These are phyloP conservation scores for Chaetomium strumarium DNA, from an alignment of 2,329 filamentous ascomycete genomes.

Conservation along the genomic window DNA sequence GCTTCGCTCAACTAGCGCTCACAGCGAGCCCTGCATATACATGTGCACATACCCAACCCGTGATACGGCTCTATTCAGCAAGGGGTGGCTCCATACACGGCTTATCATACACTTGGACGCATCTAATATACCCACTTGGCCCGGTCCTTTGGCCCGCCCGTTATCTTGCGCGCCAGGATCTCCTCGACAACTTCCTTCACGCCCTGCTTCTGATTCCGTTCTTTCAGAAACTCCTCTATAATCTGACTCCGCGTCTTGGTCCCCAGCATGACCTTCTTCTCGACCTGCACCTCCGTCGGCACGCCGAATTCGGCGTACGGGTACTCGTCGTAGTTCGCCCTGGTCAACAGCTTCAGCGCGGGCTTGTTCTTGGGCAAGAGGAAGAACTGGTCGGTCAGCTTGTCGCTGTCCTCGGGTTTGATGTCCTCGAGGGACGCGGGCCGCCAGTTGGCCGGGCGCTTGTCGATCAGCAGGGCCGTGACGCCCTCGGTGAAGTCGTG, in stretches of 20 bases:
- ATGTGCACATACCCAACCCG: neutral
- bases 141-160: neutral
- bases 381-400: slow-evolving; percentile 56
- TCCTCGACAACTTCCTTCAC: slow-evolving; percentile 63
- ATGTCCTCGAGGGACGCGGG: slow-evolving; percentile 69
- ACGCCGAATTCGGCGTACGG: slow-evolving; percentile 66
- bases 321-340: slow-evolving; percentile 63
- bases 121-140: slow-evolving; percentile 16
- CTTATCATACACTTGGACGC: slow-evolving; percentile 12
- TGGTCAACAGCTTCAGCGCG: slow-evolving; percentile 55
- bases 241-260: slow-evolving; percentile 49
- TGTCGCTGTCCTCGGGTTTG: slow-evolving; percentile 37
- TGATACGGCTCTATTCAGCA: neutral
- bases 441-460: slow-evolving; percentile 65
- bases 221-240: slow-evolving; percentile 54
- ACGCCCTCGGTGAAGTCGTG: slow-evolving; percentile 91
- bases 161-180: slow-evolving; percentile 59
- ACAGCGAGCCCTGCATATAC: neutral
- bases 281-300: slow-evolving; percentile 62
- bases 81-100: neutral
- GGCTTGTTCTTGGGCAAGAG: slow-evolving; percentile 49
- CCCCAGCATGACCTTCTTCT: slow-evolving; percentile 37
- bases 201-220: slow-evolving; percentile 60
- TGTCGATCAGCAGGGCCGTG: slow-evolving; percentile 69
- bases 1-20: neutral